Base-by-base conservation (phyloP, 2,329 filamentous ascomycete species). In the Neonectria neomacrospora region DNA sequence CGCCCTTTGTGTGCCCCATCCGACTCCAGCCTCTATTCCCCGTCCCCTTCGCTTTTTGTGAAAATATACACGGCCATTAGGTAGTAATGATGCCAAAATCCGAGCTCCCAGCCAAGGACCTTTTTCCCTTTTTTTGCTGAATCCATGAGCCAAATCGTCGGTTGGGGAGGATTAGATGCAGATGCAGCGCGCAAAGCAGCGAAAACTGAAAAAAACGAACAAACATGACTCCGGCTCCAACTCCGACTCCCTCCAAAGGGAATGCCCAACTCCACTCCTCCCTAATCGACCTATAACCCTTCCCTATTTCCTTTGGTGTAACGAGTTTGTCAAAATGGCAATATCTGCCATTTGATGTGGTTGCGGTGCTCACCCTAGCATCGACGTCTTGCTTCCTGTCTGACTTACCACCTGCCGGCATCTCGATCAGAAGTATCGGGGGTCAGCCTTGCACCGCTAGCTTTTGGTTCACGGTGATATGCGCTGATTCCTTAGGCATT, bases 401-500 rank as follows among this genome's bases (percentile, higher is more conserved):
- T 54, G 22, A 34, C 42, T 41, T 34, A 51, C 47, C 54, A 41
- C 11, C 42, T 34, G 42, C 39, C 60, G 44, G 34, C 59, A 54
- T 48, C 20, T 58, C 41, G 22, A 20, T 16, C 42, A 51, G 32
- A 37, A 61, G 61, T 54, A 34, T 34, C 32, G 28, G 42, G 45
- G 55, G 61, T 44, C 16, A 41, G 37, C 54, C 53, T 28, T 28
- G 12, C 34, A 48, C 50, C 65, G 44, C 41, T 47, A 48, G 52
- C 50, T 53, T 51, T 47, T n/a, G 42, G 32, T 54, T 54, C 57
- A 51, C 64, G 58, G 51, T 18, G 42, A 30, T 64, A 58, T 65
- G 48, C 45, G 47, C 26, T 47, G 28, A 32, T 51, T 58, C 37
- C 61, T 72, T 79, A 87, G 69, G 83, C 85, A 68, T 85, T 87